Evolutionary conservation across 2,329 filamentous ascomycete genomes (phyloP), one percentile per base, ranked within the genome.

Genomic region (Neospermospora avenae): DNA sequence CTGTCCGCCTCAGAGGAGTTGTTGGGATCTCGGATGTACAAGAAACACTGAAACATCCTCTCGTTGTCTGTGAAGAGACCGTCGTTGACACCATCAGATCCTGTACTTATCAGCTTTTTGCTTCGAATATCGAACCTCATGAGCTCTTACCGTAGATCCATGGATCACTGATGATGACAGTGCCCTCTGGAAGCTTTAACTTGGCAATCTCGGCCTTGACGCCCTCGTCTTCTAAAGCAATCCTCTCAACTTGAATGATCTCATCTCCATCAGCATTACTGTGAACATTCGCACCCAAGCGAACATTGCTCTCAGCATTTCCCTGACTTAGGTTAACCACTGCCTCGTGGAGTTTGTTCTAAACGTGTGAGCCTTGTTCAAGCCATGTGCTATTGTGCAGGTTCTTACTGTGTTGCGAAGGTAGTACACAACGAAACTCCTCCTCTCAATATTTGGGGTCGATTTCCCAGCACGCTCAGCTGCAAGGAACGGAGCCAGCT

Each of bases 311-410:
- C 64, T 86, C 80, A 5, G 87, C 77, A 3, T 72, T 77, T 41
- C 76, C 73, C 4, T 73, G 72, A 1, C 75, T 79, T 22, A 88
- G 71, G 67, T 84, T 84, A 55, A 77, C 71, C n/a, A 78, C 63
- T 5, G 83, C 83, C 72, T 87, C 84, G 67, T 86, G 84, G 57
- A 86, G 79, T 73, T 86, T 85, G 69, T 84, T 80, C 82, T 85
- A 57, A 28, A 24, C 13, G 18, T 22, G 28, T 31, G 28, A 31
- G 28, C 28, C 49, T n/a, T 51, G 25, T 14, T 31, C 41, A 34
- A 5, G n/a, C 41, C 25, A 24, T 13, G 3, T 39, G 16, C 16
- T 20, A 18, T n/a, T 42, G 18, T 20, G 8, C n/a, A 42, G n/a
- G 8, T 22, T 1, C 81, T 70, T 71, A 85, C 84, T 6, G 85